Conservation (phyloP, 345 rosid species). For the Populus davidiana region DNA sequence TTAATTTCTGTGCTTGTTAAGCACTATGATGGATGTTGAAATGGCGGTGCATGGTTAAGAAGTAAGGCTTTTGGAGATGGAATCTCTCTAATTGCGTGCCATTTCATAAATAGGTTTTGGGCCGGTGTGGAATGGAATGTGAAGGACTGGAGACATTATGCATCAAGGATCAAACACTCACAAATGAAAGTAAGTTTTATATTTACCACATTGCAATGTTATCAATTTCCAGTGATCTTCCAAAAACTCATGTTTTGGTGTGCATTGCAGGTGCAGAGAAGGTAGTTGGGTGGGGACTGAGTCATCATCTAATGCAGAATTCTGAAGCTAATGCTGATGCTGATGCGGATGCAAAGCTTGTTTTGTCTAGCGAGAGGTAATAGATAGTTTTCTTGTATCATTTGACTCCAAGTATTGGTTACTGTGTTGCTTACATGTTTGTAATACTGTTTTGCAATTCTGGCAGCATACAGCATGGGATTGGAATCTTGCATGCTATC, state of each 20-base stretch:
- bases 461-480: slow-evolving; percentile 74
- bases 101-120: slow-evolving; percentile 50
- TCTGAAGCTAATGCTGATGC: slow-evolving; percentile 52
- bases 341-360: slow-evolving; percentile 50
- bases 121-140: slow-evolving; percentile 63
- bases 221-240: background rate
- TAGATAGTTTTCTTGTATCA: slow-evolving; percentile 16
- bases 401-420: slow-evolving; percentile 20
- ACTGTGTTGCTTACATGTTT: slow-evolving; percentile 14
- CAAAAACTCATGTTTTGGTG: slow-evolving; percentile 2
- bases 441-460: slow-evolving; percentile 28
- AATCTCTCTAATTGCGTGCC: slow-evolving; percentile 8
- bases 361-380: slow-evolving; percentile 75
- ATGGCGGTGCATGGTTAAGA: background rate
- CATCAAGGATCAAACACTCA: slow-evolving; percentile 70
- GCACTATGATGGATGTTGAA: slow-evolving; percentile 5
- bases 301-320: slow-evolving; percentile 75
- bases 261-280: slow-evolving; percentile 71
- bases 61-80: slow-evolving; percentile 4
- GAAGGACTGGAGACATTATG: slow-evolving; percentile 65
- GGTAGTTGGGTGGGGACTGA: slow-evolving; percentile 80
- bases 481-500: slow-evolving; percentile 57
- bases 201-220: slow-evolving; percentile 8
- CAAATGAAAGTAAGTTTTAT: slow-evolving; percentile 61
- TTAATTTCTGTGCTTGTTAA: background rate